Base-by-base conservation (phyloP, 495 filamentous ascomycete species). In the Coniosporium apollinis region DNA sequence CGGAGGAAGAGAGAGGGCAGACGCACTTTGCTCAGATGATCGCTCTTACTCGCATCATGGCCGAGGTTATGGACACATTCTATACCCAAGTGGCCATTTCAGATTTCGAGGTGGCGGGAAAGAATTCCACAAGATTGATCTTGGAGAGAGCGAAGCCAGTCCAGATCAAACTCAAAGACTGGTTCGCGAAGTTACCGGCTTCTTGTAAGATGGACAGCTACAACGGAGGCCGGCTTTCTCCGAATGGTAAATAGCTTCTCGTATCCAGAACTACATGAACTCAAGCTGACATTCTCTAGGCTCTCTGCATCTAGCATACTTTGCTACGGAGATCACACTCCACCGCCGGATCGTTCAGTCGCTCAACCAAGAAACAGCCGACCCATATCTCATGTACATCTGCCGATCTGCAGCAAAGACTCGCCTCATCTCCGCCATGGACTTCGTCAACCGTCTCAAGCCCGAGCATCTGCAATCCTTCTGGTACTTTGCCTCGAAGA, bases 391-490 rank as follows among this genome's bases (percentile, higher is more conserved):
- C 30, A 70, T 85, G 13, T 84, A 94, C 60, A 94, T 96, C 49
- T 94, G 86, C 58, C 89, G 89, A 34, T 85, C 78, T 17, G 89
- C 89, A 15, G 81, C 82, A 38, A 80, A 83, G 48, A 80, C 82
- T 1, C 69, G 79, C 13, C 61, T 83, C 26, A 60, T 60, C 46
- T 52, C 47, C 39, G 57, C 57, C 42, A 57, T 60, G 55, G 57
- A 60, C 41, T 60, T 60, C 28, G 55, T 56, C 37, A 58, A 58
- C 41, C 53, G 57, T 1, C 46, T 60, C 3, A 44, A 45, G 22
- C 55, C 55, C 17, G 41, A 50, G 26, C 53, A 60, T 36, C 52
- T 60, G 13, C 46, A 51, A 22, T 37, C 53, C 17, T 60, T 58
- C 43, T 60, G 57, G 82, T 82, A 79, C 48, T 85, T 82, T 50